phyloP scores from a whole-genome alignment of 331 rosid genomes.

The Malus hybrid region DNA sequence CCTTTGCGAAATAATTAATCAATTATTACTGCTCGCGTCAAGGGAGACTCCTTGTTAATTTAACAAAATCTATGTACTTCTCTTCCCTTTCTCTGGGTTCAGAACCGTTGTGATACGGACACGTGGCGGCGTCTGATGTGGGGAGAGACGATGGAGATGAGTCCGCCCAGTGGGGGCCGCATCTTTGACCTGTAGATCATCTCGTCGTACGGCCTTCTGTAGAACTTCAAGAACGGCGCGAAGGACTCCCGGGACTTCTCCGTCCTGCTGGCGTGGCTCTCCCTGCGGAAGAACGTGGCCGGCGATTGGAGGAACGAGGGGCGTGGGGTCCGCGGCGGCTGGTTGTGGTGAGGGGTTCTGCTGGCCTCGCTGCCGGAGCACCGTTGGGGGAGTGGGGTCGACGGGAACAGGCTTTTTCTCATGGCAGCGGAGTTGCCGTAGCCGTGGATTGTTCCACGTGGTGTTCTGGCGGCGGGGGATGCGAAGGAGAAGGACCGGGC shows the following conservation, averaged over 20 bases:
- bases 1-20: conserved; percentile 11
- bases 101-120: conserved; percentile 77
- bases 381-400: conserved; percentile 78
- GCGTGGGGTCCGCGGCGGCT: conserved; percentile 43
- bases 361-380: conserved; percentile 17
- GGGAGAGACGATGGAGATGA: conserved; percentile 76
- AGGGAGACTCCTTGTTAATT: background rate
- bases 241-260: conserved; percentile 73
- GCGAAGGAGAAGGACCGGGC: conserved; percentile 92
- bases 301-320: conserved; percentile 88
- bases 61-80: conserved; percentile 25
- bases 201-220: conserved; percentile 84
- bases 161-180: conserved; percentile 96
- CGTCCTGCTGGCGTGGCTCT: conserved; percentile 47
- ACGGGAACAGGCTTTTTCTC: conserved; percentile 66
- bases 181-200: conserved; percentile 91
- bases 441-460: conserved; percentile 32
- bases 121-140: conserved; percentile 82
- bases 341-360: conserved; percentile 13
- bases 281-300: conserved; percentile 68
- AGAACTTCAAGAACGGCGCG: conserved; percentile 59
- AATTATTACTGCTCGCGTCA: conserved; percentile 26
- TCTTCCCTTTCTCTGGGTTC: background rate
- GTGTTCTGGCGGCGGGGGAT: conserved; percentile 57
- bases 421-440: conserved; percentile 19